Base-by-base conservation (phyloP, 2,329 filamentous ascomycete genomes). In the Phaeosphaeriaceae sp. region DNA sequence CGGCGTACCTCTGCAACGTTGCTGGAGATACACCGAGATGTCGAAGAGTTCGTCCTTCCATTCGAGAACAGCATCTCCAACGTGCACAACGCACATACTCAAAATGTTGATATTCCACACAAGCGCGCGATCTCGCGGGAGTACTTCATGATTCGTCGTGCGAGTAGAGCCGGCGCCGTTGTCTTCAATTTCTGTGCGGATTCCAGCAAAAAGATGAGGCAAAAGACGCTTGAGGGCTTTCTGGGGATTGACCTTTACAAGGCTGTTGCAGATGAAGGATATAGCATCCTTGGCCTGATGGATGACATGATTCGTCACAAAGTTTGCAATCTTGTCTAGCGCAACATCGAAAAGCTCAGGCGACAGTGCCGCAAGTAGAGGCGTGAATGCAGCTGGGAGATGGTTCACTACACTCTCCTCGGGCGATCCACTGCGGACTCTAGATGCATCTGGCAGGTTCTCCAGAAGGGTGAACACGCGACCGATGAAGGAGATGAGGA, bases 401-500 rank as follows among this genome's bases (percentile, higher is more conserved):
- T 93, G 96, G 73, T 98, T 98, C 73, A 98, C 93, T 48, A 99
- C 93, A 69, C 93, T 97, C 71, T 99, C 96, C 77, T 99, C 95
- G 0, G 95, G 95, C 6, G 93, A 96, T 11, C 93, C 93, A 58
- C 91, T 93, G 60, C 94, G 90, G 31, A 97, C 88, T 57, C 94
- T 88, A 27, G 92, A 90, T 10, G 93, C 88, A 79, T 99, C 96
- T 0, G 95, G 95, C 42, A 99, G 82, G 70, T 99, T 99, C 77
- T 99, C 95, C 21, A 99, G 79, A 10, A 99, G 85, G 0, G 93
- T 97, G 75, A 99, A 99, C 7, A 99, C 93, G 69, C 95, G 93
- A 52, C 93, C 95, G 7, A 99, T 83, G 66, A 99, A 89, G 7
- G 93, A 92, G 53, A 94, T 85, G 56, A 98, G 84, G 69, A 99